A percentile compares a stretch with the other conserved stretches of the same genome.
Evolutionary conservation across 495 filamentous ascomycete genomes (phyloP).

Genomic region (Xylaria scruposa): DNA sequence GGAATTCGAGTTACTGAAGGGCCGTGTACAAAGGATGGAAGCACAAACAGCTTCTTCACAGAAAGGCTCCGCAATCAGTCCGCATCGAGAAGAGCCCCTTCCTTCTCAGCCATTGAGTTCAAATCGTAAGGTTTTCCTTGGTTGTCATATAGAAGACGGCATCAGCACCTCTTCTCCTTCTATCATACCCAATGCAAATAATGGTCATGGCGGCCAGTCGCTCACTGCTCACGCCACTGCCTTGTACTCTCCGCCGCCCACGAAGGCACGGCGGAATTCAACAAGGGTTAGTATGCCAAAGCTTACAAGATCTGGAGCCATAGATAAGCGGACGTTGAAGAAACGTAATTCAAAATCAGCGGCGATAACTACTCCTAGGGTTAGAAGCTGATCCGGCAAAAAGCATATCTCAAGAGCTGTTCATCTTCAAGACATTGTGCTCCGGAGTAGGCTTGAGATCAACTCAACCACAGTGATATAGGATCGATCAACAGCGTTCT

Average conservation of each 20-base stretch:
- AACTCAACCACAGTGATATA: not conserved
- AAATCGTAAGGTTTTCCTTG: not conserved
- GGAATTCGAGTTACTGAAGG: conserved; percentile 49
- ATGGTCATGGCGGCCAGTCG: not conserved
- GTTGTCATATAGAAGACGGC: not conserved
- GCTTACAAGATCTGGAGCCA: conserved; percentile 29
- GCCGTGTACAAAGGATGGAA: conserved; percentile 42
- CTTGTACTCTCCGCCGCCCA: conserved; percentile 8
- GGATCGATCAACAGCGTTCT: not conserved
- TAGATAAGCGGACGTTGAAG: conserved; percentile 27
- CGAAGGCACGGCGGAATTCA: not conserved
- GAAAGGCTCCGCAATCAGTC: not conserved
- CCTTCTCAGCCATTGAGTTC: not conserved
- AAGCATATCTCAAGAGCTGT: not conserved
- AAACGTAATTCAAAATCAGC: conserved; percentile 16
- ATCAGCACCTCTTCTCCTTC: not conserved
- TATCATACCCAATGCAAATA: not conserved
- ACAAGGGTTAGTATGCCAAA: not conserved
- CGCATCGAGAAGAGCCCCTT: conserved; percentile 4
- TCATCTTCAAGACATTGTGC: not conserved
- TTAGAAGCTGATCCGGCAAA: not conserved
- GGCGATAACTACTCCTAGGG: not conserved
- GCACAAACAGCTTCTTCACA: conserved; percentile 2
- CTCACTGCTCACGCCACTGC: not conserved
- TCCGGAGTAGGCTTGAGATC: not conserved